phyloP scores from a whole-genome alignment of 208 protist genomes.

The Trypanosoma theileri region DNA sequence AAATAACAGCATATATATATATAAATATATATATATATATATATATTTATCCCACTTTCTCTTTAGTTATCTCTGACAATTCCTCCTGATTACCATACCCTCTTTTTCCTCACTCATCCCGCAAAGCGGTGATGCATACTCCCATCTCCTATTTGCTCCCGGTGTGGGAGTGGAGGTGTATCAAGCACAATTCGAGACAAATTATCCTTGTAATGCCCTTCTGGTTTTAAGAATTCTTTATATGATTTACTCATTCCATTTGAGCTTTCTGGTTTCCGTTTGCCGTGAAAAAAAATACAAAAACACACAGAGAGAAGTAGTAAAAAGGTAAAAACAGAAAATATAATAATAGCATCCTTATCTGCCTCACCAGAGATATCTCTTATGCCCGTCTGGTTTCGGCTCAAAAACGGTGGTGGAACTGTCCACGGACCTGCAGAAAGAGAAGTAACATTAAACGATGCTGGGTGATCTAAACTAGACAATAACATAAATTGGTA shows the following conservation, averaged over 20 bases:
- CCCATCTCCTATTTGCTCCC: neutral
- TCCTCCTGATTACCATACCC: no score
- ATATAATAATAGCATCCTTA: slow-evolving; percentile 13
- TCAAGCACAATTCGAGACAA: neutral
- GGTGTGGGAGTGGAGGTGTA: neutral
- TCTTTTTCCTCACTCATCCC: no score
- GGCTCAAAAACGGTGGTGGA: slow-evolving; percentile 10
- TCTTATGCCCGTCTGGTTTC: slow-evolving; percentile 7
- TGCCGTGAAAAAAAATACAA: neutral
- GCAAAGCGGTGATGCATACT: neutral
- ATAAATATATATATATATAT: no score
- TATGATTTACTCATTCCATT: neutral
- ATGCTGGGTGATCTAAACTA: neutral
- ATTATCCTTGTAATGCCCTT: neutral
- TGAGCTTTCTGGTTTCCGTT: neutral
- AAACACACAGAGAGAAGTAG: neutral
- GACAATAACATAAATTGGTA: slow-evolving; percentile 19
- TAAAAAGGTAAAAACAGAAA: neutral
- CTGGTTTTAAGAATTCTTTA: neutral
- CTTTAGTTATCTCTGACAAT: no score
- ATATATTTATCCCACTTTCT: no score
- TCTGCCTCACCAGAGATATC: slow-evolving; percentile 7
- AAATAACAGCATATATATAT: neutral
- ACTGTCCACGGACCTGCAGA: neutral
- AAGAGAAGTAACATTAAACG: slow-evolving; percentile 5